A percentile compares a stretch with the other conserved stretches of the same genome.
phyloP scores from a whole-genome alignment of 352 stramenopile genomes.

The Aphanomyces stellatus region DNA sequence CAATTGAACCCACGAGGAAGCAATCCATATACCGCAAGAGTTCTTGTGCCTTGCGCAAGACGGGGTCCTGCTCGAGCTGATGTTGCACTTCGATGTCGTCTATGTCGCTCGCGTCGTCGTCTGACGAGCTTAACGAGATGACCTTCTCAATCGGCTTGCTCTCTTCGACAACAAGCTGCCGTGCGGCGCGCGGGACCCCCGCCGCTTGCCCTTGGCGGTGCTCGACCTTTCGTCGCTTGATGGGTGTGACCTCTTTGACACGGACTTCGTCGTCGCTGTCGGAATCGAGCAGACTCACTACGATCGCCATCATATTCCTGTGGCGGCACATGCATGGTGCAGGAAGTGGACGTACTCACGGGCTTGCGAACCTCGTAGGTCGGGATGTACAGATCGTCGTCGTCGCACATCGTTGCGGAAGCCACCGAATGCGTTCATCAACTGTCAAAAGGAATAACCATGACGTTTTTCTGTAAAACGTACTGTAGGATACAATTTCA shows the following conservation, averaged over 20 bases:
- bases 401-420: no score
- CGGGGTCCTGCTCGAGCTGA: slow-evolving; percentile 1
- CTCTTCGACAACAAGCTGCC: neutral
- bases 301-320: neutral
- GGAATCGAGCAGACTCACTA: neutral
- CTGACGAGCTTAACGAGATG: neutral
- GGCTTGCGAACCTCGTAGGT: neutral
- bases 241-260: neutral
- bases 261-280: neutral
- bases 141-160: neutral
- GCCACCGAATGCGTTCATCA: no score
- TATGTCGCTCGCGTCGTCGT: neutral
- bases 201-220: neutral
- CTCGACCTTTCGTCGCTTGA: slow-evolving; percentile 4
- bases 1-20: neutral
- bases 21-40: slow-evolving; percentile 3
- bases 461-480: no score
- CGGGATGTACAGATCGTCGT: slow-evolving; percentile 3
- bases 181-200: neutral
- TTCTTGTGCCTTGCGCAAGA: neutral
- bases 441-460: no score
- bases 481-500: no score
- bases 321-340: neutral
- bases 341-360: neutral
- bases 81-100: neutral